A percentile compares a stretch with the other conserved stretches of the same genome.
These are phyloP conservation scores for Mycena galopus DNA, from an alignment of 768 basidiomycete species.

Conservation along the genomic window DNA sequence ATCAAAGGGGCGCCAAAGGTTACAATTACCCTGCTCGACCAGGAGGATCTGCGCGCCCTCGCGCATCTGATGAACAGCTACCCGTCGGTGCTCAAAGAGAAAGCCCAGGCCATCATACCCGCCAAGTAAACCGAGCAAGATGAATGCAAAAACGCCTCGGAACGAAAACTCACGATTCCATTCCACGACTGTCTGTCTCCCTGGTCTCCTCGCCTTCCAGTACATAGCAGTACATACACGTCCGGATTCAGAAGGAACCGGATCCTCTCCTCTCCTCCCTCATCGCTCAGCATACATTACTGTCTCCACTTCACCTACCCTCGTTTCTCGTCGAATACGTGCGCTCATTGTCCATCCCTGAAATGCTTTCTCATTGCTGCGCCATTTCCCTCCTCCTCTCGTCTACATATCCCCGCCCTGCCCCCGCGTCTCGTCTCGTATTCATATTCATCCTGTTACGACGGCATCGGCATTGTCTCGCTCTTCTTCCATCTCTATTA, in stretches of 20 bases:
- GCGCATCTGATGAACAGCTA: slow-evolving; percentile 92
- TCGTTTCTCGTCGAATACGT: slow-evolving; percentile 26
- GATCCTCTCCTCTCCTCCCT: background rate
- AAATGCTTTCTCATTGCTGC: slow-evolving; percentile 33
- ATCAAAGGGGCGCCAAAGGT: slow-evolving; percentile 90
- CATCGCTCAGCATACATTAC: slow-evolving; percentile 15
- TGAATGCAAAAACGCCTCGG: slow-evolving; percentile 13
- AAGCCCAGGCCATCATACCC: slow-evolving; percentile 53
- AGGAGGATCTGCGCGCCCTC: slow-evolving; percentile 86
- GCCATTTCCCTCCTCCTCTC: background rate
- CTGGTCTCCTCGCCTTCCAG: background rate
- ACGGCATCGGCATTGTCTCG: too few species aligned
- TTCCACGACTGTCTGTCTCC: background rate
- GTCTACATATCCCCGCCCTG: background rate
- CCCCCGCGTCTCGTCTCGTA: background rate
- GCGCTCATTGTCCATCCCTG: slow-evolving; percentile 23
- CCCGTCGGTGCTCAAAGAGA: slow-evolving; percentile 85
- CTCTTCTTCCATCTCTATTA: background rate
- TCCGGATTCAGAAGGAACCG: background rate
- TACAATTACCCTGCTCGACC: slow-evolving; percentile 85
- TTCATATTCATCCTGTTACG: background rate
- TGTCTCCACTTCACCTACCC: slow-evolving; percentile 29
- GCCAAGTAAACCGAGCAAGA: slow-evolving; percentile 35
- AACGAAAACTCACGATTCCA: slow-evolving; percentile 23
- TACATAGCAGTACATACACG: background rate